Evolutionary conservation across 208 protist species (phyloP), one percentile per base, ranked within the genome.

Genomic region (Leptomonas pyrrhocoris): DNA sequence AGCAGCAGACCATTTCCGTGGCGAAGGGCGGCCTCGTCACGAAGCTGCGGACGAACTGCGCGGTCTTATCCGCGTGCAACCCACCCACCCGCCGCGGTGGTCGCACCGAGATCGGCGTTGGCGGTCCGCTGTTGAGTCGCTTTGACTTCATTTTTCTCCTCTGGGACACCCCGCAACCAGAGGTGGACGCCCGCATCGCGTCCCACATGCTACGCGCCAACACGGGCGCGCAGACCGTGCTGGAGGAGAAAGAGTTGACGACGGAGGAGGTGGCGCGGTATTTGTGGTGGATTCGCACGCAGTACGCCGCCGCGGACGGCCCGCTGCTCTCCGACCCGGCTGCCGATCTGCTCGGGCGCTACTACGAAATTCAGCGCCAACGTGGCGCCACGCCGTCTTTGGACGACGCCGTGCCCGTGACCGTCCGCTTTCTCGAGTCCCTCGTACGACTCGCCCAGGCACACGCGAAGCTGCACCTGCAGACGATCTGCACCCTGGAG

Each of bases 91-190:
- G 60, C 31, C 79, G 72, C 60, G 51, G 67, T 50, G 73, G 85
- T 27, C 80, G 75, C 36, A 89, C 82, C 0, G 98, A 98, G 63
- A 89, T 98, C 21, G 96, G 94, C 55, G 82, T 99, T 1, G 98
- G 94, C 63, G 87, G 89, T 6, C 97, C 98, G 11, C 79, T 99
- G 19, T 84, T 99, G 2, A 97, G 86, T 49, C 86, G 98, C 38
- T 99, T 99, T 77, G 98, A 99, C 85, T 87, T 99, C 45, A 92
- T 99, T 53, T 85, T 99, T 50, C 73, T 99, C 16, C 79, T 99
- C 7, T 88, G 93, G 53, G 98, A 99, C 64, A 91, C 69, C 8
- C 83, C 92, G 30, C 80, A 95, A 68, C 54, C 78, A 7, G 84
- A 90, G 18, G 90, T 90, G 74, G 98, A 99, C 63, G 71, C 49